Percentiles rank a stretch among this genome's conserved stretches.
phyloP scores from a whole-genome alignment of 768 basidiomycete species.

The Tricholoma sp. region DNA sequence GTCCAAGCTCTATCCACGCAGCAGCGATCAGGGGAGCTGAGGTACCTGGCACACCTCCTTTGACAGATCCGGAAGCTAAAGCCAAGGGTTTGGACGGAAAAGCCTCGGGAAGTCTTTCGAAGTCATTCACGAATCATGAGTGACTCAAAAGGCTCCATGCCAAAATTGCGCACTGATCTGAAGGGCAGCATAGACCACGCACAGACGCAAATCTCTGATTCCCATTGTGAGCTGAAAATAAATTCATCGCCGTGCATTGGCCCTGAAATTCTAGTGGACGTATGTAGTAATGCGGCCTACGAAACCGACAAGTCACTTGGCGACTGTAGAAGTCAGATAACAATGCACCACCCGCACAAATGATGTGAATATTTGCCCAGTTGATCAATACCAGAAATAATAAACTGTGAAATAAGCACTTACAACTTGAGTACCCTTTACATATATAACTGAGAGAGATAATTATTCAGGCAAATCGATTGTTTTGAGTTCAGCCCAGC shows the following conservation, averaged over 20 bases:
- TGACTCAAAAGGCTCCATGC: no score
- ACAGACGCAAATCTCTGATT: neutral
- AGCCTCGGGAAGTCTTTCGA: no score
- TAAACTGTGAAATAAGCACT: neutral
- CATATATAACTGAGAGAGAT: neutral
- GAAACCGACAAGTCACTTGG: neutral
- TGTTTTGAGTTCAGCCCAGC: constrained; percentile 35
- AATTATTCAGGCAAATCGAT: constrained; percentile 11
- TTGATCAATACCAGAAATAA: neutral
- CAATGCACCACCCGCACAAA: neutral
- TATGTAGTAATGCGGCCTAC: neutral
- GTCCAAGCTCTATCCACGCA: no score
- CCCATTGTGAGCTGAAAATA: neutral
- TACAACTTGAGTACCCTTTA: neutral
- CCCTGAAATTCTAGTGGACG: neutral
- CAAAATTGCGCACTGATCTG: neutral
- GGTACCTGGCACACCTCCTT: no score
- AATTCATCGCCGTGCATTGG: neutral
- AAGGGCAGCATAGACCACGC: neutral
- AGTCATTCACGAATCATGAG: no score
- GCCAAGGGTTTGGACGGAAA: no score
- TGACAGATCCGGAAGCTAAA: no score
- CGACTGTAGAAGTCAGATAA: neutral
- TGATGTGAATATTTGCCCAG: neutral
- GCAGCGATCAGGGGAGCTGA: no score